Evolutionary conservation across 768 basidiomycete genomes (phyloP).

Genomic region (Myochromella boudieri): DNA sequence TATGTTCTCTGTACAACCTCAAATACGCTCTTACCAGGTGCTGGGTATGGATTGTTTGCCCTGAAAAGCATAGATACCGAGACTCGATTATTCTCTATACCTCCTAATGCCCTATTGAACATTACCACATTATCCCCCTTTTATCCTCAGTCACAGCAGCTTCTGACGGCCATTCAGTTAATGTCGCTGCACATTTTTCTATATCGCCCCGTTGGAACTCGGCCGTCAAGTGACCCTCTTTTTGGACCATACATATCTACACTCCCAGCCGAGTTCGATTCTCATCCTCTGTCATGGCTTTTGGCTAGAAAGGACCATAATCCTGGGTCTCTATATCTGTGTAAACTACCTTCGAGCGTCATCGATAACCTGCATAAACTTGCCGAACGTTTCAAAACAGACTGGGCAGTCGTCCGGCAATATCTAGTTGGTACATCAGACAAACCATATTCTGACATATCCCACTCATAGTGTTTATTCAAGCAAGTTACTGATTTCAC

Average conservation of each 20-base stretch:
- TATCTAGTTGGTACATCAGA: conserved; percentile 52
- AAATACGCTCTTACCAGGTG: conserved; percentile 35
- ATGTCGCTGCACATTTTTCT: conserved; percentile 81
- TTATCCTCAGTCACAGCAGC: conserved; percentile 44
- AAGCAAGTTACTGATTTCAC: conserved; percentile 19
- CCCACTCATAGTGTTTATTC: no score
- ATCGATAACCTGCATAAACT: conserved; percentile 39
- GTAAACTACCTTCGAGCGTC: conserved; percentile 49
- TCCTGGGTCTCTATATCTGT: conserved; percentile 33
- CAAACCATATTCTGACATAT: no score
- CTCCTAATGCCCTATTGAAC: conserved; percentile 72
- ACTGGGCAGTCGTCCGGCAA: conserved; percentile 52
- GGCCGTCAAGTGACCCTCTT: conserved; percentile 47
- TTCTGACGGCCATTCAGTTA: conserved; percentile 67
- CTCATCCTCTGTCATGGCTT: conserved; percentile 84
- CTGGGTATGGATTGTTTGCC: conserved; percentile 73
- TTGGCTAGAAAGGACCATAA: conserved; percentile 27
- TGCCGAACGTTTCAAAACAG: conserved; percentile 48
- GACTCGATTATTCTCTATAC: conserved; percentile 66
- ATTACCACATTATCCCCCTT: conserved; percentile 58
- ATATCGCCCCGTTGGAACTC: conserved; percentile 47
- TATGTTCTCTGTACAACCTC: conserved; percentile 2
- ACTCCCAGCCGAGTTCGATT: conserved; percentile 69
- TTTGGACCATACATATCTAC: conserved; percentile 81
- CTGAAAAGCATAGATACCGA: conserved; percentile 41